Evolutionary conservation across 108 stramenopile genomes (phyloP).

Genomic region (Seminavis robusta): DNA sequence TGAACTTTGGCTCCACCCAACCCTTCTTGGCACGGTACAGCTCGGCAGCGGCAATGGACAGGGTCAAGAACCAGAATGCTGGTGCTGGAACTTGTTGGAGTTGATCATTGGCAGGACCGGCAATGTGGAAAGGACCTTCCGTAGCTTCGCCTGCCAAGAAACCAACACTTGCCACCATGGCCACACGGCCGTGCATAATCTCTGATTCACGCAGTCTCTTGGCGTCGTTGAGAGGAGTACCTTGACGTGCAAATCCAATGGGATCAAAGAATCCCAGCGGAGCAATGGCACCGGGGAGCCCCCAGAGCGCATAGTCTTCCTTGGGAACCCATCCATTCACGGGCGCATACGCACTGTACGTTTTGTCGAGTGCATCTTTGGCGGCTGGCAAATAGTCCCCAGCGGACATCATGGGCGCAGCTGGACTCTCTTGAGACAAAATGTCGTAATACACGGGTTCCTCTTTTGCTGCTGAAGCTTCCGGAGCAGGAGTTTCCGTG

Average conservation of each 20-base stretch:
- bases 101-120: slow-evolving; percentile 79
- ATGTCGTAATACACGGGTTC: too few relatives aligned
- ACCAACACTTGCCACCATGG: background rate
- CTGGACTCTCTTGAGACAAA: too few relatives aligned
- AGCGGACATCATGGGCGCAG: too few relatives aligned
- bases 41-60: slow-evolving; percentile 55
- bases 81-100: slow-evolving; percentile 54
- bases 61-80: slow-evolving; percentile 37
- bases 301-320: slow-evolving; percentile 28
- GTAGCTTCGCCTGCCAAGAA: slow-evolving; percentile 42
- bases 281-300: slow-evolving; percentile 50
- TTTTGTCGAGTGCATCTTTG: too few relatives aligned
- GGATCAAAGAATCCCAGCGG: slow-evolving; percentile 69
- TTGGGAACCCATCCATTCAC: slow-evolving; percentile 60
- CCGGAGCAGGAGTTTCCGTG: too few relatives aligned
- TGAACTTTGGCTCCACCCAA: slow-evolving; percentile 67
- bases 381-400: too few relatives aligned
- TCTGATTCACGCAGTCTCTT: slow-evolving; percentile 50
- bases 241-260: slow-evolving; percentile 50
- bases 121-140: slow-evolving; percentile 36
- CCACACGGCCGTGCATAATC: slow-evolving; percentile 35
- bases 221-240: slow-evolving; percentile 39
- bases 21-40: slow-evolving; percentile 53
- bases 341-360: too few relatives aligned
- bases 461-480: too few relatives aligned